Evolutionary conservation across 2,329 filamentous ascomycete genomes (phyloP).

Genomic region (Colletotrichum sp.): DNA sequence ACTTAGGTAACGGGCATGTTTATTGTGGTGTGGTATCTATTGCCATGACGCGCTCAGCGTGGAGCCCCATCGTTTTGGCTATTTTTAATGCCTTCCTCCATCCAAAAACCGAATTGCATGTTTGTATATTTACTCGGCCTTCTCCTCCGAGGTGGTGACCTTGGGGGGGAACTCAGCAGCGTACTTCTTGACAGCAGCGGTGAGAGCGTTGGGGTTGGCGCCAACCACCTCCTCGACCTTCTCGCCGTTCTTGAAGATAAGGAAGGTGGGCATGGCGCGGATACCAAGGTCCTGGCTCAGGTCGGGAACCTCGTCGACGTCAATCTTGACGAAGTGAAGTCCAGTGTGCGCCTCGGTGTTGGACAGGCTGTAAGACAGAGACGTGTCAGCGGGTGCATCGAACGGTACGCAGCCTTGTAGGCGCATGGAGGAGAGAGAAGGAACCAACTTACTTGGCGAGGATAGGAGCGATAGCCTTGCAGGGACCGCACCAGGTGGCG

Average conservation of each 20-base stretch:
- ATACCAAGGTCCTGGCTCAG: slow-evolving; percentile 80
- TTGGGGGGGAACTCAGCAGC: not conserved
- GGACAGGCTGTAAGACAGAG: not conserved
- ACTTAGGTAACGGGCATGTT: not conserved
- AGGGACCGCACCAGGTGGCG: slow-evolving; percentile 92
- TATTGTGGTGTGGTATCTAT: slow-evolving; percentile 7
- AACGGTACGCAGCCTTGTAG: no score
- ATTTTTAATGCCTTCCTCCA: not conserved
- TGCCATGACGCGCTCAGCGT: not conserved
- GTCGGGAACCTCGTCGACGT: slow-evolving; percentile 82
- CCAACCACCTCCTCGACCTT: slow-evolving; percentile 78
- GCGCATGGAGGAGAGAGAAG: no score
- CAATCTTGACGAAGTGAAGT: slow-evolving; percentile 84
- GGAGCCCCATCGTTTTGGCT: not conserved
- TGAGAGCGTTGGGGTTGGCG: slow-evolving; percentile 76
- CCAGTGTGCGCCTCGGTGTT: slow-evolving; percentile 57
- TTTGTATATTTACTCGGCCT: not conserved
- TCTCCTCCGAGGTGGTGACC: no score
- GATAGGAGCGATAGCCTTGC: slow-evolving; percentile 85
- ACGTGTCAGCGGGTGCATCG: no score
- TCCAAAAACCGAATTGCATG: not conserved
- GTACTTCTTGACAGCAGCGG: slow-evolving; percentile 43
- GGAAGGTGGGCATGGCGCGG: slow-evolving; percentile 92
- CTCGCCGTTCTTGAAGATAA: slow-evolving; percentile 81
- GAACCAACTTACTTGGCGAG: slow-evolving; percentile 63